Evolutionary conservation across 192 early-diverging fungal genomes (phyloP).

Genomic region (Cladochytrium replicatum): DNA sequence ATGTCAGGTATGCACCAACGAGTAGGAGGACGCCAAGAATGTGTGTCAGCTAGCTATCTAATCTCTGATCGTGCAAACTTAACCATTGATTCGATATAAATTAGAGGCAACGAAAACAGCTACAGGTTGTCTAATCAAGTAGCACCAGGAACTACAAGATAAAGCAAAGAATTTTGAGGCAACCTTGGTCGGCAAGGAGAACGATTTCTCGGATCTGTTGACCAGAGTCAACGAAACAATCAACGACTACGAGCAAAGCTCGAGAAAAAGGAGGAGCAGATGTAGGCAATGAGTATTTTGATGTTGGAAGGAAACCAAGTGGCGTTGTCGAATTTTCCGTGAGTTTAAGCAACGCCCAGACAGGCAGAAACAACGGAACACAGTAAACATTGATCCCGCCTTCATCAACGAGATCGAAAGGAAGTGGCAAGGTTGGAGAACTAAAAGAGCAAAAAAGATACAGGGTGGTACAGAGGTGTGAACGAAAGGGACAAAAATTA

Average conservation of each 20-base stretch:
- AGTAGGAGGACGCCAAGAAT: conserved; percentile 49
- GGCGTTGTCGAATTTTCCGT: too few relatives aligned
- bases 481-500: too few relatives aligned
- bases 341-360: conserved; percentile 11
- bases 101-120: conserved; percentile 41
- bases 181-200: conserved; percentile 34
- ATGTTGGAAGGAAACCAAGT: conserved; percentile 33
- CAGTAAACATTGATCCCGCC: conserved; percentile 35
- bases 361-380: conserved; percentile 12
- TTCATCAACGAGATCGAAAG: conserved; percentile 45
- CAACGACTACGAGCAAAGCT: conserved; percentile 44
- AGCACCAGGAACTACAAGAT: conserved; percentile 38
- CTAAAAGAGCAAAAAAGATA: too few relatives aligned
- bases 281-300: conserved; percentile 47
- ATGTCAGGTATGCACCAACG: conserved; percentile 26
- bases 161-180: conserved; percentile 35
- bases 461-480: too few relatives aligned
- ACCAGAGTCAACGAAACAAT: conserved; percentile 48
- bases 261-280: conserved; percentile 48
- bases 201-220: conserved; percentile 42
- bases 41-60: conserved; percentile 41
- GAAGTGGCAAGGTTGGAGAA: conserved; percentile 47
- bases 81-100: too few relatives aligned
- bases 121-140: conserved; percentile 32
- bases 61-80: too few relatives aligned